phyloP scores from a whole-genome alignment of 345 rosid species.

The Iberis pinnata region DNA sequence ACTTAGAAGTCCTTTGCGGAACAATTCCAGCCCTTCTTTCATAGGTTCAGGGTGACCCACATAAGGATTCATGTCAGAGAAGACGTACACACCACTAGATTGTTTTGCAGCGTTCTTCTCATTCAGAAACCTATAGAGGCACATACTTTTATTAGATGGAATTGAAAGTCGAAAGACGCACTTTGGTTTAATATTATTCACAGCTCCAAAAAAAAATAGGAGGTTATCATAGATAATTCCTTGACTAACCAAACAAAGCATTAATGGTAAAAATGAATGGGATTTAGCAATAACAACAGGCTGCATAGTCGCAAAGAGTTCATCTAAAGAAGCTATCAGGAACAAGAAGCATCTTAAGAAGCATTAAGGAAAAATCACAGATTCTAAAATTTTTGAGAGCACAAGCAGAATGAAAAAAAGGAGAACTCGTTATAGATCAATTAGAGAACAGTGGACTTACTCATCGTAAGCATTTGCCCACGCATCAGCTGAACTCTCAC shows the following conservation, averaged over 20 bases:
- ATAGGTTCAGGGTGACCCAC: conserved; percentile 95
- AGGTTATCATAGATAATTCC: conserved; percentile 1
- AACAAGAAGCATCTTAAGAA: not conserved
- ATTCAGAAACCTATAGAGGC: conserved; percentile 48
- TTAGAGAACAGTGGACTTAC: conserved; percentile 42
- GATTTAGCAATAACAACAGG: not conserved
- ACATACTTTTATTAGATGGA: conserved; percentile 11
- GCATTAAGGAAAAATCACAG: not conserved
- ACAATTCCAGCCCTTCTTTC: conserved; percentile 93
- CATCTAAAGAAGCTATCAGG: not conserved
- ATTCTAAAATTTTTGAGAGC: not conserved
- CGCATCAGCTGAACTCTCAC: conserved; percentile 54
- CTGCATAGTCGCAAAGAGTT: conserved; percentile 11
- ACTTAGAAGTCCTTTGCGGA: conserved; percentile 96
- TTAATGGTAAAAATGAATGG: conserved; percentile 3
- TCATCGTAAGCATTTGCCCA: conserved; percentile 96
- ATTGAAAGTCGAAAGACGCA: not conserved
- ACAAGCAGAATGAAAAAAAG: conserved; percentile 8
- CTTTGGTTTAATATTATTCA: conserved; percentile 7
- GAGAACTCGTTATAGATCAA: conserved; percentile 11
- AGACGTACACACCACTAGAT: conserved; percentile 84
- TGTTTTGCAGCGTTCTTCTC: conserved; percentile 63
- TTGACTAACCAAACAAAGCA: conserved; percentile 2
- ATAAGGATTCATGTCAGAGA: conserved; percentile 98
- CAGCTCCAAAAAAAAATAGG: conserved; percentile 3